Percentiles rank a stretch among this genome's conserved stretches.
These are phyloP conservation scores for Rhodotorula paludigena DNA, from an alignment of 768 basidiomycete species.

Conservation along the genomic window DNA sequence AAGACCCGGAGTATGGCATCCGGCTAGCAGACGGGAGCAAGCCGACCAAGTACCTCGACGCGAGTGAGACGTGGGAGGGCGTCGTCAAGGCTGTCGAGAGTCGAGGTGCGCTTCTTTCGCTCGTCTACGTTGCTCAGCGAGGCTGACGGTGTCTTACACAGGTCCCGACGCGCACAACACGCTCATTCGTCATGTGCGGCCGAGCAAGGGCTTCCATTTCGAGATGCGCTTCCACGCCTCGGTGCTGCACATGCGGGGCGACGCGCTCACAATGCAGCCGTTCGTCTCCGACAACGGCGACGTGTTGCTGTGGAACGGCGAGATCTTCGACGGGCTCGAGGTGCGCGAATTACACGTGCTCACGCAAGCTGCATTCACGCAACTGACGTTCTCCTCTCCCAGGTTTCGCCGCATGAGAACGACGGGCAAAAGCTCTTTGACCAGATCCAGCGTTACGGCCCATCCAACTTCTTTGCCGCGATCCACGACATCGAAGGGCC, in stretches of 20 bases:
- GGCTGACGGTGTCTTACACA: background rate
- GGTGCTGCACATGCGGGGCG: constrained; percentile 68
- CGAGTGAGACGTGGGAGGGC: constrained; percentile 6
- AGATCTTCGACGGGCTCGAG: constrained; percentile 73
- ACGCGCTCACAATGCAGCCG: constrained; percentile 60
- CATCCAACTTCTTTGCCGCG: constrained; percentile 53
- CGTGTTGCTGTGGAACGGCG: constrained; percentile 48
- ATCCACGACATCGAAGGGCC: constrained; percentile 72
- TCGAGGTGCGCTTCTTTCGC: constrained; percentile 5
- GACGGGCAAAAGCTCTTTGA: constrained; percentile 61
- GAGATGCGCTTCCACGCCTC: constrained; percentile 59
- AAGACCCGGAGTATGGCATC: constrained; percentile 1
- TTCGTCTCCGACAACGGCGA: constrained; percentile 68
- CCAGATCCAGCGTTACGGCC: constrained; percentile 42
- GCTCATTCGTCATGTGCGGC: background rate
- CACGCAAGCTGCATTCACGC: background rate
- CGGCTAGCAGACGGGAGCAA: background rate
- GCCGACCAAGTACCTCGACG: background rate
- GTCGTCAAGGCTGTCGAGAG: background rate
- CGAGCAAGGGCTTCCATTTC: background rate
- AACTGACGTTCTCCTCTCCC: background rate
- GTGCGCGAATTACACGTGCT: constrained; percentile 51
- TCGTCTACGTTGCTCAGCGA: background rate
- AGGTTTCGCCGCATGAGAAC: constrained; percentile 64
- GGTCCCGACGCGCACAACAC: constrained; percentile 20